These are phyloP conservation scores for Penicillium brevicompactum DNA, from an alignment of 2,329 filamentous ascomycete genomes.

Conservation along the genomic window DNA sequence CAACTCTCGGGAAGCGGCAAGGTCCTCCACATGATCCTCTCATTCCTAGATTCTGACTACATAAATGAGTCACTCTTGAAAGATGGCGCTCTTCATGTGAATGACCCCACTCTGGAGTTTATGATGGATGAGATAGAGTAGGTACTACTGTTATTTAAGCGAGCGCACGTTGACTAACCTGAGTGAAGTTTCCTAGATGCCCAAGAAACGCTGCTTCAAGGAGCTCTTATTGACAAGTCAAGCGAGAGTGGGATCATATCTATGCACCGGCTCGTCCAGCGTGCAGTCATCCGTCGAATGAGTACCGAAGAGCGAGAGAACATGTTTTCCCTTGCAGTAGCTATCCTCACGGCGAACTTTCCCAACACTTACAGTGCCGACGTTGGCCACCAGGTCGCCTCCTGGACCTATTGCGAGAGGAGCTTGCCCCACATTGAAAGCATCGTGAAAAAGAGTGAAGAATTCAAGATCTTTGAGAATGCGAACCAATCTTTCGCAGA, in stretches of 20 bases:
- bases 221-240: constrained; percentile 10
- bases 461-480: too few relatives aligned
- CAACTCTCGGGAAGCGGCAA: constrained; percentile 7
- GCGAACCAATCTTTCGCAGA: too few relatives aligned
- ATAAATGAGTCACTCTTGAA: constrained; percentile 1
- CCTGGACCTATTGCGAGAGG: too few relatives aligned
- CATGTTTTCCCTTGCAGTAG: constrained; percentile 6
- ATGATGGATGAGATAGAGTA: constrained; percentile 5
- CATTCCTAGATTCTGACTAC: constrained; percentile 12
- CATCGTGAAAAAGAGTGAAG: too few relatives aligned
- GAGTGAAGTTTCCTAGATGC: constrained; percentile 8
- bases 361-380: constrained; percentile 9
- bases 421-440: too few relatives aligned
- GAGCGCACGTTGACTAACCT: not conserved
- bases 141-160: not conserved
- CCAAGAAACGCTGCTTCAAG: constrained; percentile 9
- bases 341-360: constrained; percentile 10
- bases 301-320: constrained; percentile 3
- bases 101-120: constrained; percentile 2
- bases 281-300: constrained; percentile 14
- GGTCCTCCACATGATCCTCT: constrained; percentile 8
- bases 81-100: not conserved
- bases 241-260: not conserved
- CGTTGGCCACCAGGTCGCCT: not conserved
- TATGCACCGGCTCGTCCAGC: constrained; percentile 12